Evolutionary conservation across 495 filamentous ascomycete genomes (phyloP).

Genomic region (Tuber borchii): DNA sequence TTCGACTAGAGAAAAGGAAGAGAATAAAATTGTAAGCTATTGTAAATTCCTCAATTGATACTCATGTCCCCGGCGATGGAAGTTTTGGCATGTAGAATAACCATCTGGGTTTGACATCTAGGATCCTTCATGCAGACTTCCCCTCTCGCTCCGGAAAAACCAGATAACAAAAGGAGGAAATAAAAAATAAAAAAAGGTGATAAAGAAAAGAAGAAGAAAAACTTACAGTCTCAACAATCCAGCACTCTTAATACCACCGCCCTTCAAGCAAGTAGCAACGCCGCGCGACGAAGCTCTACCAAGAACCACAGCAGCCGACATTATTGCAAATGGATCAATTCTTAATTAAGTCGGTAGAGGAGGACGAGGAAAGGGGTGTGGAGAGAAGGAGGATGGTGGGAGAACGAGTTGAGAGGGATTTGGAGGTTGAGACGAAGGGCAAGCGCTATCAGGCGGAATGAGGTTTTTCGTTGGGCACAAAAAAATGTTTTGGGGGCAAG

Average conservation of each 20-base stretch:
- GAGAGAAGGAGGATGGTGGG: constrained; percentile 10
- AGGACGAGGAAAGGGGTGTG: constrained; percentile 3
- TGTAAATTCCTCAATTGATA: background rate
- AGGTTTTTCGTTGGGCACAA: constrained; percentile 38
- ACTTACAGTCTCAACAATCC: constrained; percentile 40
- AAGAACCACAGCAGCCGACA: constrained; percentile 39
- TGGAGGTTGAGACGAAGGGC: constrained; percentile 42
- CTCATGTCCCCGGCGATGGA: background rate
- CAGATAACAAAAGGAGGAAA: background rate
- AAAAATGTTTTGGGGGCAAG: constrained; percentile 34
- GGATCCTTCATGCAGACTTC: background rate
- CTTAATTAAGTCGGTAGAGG: constrained; percentile 4
- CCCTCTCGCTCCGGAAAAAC: background rate
- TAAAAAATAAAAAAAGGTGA: background rate
- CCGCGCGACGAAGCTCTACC: constrained; percentile 36
- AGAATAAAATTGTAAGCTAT: background rate
- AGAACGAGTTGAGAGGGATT: constrained; percentile 39
- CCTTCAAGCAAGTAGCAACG: constrained; percentile 23
- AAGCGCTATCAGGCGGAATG: constrained; percentile 38
- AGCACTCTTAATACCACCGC: constrained; percentile 27
- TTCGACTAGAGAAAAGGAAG: constrained; percentile 24
- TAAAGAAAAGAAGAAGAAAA: constrained; percentile 4
- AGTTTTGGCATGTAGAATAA: background rate
- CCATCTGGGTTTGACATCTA: background rate
- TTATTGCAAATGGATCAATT: constrained; percentile 30